Evolutionary conservation across 129 eudicot species (phyloP).

Genomic region (Centaurea solstitialis): DNA sequence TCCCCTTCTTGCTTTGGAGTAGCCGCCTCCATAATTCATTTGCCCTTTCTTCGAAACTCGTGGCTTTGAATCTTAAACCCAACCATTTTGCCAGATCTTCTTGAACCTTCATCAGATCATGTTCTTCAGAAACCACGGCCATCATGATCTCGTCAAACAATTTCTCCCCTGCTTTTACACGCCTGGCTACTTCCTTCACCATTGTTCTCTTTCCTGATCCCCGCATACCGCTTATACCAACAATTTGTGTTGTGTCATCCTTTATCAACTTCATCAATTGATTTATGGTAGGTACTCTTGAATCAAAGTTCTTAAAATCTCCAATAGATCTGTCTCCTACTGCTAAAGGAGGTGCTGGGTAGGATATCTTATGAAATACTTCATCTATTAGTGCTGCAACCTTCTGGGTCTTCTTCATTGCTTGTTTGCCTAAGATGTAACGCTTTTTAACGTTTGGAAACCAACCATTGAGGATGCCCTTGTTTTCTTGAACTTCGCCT

Average conservation of each 20-base stretch:
- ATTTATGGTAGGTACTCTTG: conserved; percentile 29
- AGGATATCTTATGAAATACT: neutral
- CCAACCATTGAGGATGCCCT: conserved; percentile 9
- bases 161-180: conserved; percentile 28
- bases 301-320: conserved; percentile 36
- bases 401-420: conserved; percentile 22
- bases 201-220: conserved; percentile 37
- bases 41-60: conserved; percentile 25
- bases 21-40: conserved; percentile 32
- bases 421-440: conserved; percentile 34
- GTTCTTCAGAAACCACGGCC: conserved; percentile 31
- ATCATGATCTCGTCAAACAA: conserved; percentile 35
- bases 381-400: neutral
- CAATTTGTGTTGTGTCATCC: conserved; percentile 25
- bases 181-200: conserved; percentile 39
- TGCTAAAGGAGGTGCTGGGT: conserved; percentile 27
- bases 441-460: conserved; percentile 29
- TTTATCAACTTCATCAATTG: conserved; percentile 29
- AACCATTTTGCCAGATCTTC: conserved; percentile 26
- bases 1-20: conserved; percentile 37
- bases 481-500: conserved; percentile 15
- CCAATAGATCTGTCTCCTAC: conserved; percentile 26
- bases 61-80: conserved; percentile 27
- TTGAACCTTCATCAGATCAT: conserved; percentile 32
- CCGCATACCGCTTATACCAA: conserved; percentile 38